A percentile compares a stretch with the other conserved stretches of the same genome.
Conservation (phyloP, 1,284 basidiomycete genomes). For the Sanghuangporus baumii region DNA sequence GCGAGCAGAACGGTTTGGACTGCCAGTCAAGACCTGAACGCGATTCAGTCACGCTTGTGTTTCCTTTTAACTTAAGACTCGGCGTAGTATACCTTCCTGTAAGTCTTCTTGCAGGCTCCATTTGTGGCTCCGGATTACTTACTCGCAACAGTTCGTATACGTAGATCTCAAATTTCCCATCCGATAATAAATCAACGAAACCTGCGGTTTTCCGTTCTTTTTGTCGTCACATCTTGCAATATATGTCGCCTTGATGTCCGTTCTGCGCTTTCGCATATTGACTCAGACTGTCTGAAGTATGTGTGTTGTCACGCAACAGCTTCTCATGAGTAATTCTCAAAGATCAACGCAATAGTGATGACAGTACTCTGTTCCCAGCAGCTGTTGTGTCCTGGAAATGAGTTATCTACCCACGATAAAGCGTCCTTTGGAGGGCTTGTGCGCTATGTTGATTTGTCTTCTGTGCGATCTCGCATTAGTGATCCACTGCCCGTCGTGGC, state of each 20-base stretch:
- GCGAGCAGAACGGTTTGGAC: constrained; percentile 56
- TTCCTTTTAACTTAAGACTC: background rate
- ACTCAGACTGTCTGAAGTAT: no score
- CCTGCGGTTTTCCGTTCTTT: background rate
- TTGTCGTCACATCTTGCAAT: background rate
- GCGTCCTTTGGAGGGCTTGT: no score
- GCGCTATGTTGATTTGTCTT: no score
- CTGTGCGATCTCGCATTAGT: no score
- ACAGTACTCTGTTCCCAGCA: no score
- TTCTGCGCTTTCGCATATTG: background rate
- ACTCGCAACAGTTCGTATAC: background rate
- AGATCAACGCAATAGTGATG: no score
- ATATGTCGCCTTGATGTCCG: background rate
- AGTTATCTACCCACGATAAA: no score
- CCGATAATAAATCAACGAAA: background rate
- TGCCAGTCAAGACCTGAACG: constrained; percentile 8
- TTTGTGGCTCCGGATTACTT: background rate
- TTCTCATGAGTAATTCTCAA: no score
- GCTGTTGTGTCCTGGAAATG: no score
- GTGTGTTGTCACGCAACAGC: no score
- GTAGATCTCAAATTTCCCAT: background rate
- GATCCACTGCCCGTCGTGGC: no score
- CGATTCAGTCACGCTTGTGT: background rate
- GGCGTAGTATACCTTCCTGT: background rate
- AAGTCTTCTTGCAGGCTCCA: background rate